Base-by-base conservation (phyloP, 164 flowering plant genomes). In the Vitis amurensis region DNA sequence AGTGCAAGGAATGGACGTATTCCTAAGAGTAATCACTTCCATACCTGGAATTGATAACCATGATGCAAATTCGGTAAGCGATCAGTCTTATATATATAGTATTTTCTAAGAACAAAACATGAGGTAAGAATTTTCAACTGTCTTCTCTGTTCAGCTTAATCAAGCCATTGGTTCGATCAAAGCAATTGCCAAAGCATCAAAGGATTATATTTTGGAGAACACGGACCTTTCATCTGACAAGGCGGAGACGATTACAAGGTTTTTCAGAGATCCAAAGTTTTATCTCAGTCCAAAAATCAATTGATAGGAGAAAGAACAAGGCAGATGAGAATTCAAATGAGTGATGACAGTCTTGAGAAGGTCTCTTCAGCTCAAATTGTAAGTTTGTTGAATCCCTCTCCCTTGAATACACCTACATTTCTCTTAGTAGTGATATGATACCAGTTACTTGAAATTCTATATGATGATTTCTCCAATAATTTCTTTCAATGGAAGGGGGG, bases 111-210 rank as follows among this genome's bases (percentile, higher is more conserved):
- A 23, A 23, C 27, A 23, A 23, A 23, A 23, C 27, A 23, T 23
- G 27, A 23, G 27, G 27, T 23, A 23, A 23, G 27, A 23, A 23
- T 23, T 23, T 23, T 23, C 27, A 23, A 23, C 27, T 64, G 48
- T 3, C 61, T 13, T 16, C 68, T 64, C 9, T 23, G 15, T 70
- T 67, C 91, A 95, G 99, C 97, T 95, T 15, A 77, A 74, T 72
- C 95, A 86, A 74, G 89, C 88, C 8, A 82, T 95, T 74, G 99
- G 98, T 75, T 95, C 99, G 11, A 84, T 95, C 70, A 89, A 95
- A 86, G 93, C 96, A 69, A 89, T 93, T 66, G 88, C 97, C 55
- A 93, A 84, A 72, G 90, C 97, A 66, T 87, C 94, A 50, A 89
- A 87, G 80, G 86, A 84, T 37, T 58, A 72, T 47, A 82, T 95